Percentiles rank a stretch among this genome's conserved stretches.
These are phyloP conservation scores for Trypanosoma vivax DNA, from an alignment of 208 protist species.

Conservation along the genomic window DNA sequence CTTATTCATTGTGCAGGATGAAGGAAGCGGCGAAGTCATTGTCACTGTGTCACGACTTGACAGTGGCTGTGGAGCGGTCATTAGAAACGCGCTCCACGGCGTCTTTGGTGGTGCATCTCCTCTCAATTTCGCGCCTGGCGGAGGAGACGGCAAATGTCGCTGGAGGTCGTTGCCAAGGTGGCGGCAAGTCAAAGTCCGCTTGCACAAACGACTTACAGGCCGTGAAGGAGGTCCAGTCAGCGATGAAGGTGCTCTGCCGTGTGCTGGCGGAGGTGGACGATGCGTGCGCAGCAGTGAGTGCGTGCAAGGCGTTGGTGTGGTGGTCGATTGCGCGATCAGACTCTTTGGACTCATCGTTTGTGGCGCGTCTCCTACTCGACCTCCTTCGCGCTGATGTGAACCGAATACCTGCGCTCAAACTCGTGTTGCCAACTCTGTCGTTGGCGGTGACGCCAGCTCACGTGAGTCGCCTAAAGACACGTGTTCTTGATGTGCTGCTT, in stretches of 20 bases:
- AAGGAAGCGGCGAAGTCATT: too few relatives aligned
- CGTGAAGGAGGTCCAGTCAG: not conserved
- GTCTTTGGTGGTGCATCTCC: conserved; percentile 29
- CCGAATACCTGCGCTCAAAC: not conserved
- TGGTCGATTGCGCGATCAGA: conserved; percentile 72
- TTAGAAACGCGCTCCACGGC: conserved; percentile 30
- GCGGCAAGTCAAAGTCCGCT: not conserved
- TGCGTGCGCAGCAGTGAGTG: conserved; percentile 30
- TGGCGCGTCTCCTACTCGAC: conserved; percentile 17
- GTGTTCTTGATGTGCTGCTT: conserved; percentile 75
- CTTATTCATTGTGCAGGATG: too few relatives aligned
- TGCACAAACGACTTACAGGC: not conserved
- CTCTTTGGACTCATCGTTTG: conserved; percentile 33
- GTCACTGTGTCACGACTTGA: too few relatives aligned
- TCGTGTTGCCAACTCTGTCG: not conserved
- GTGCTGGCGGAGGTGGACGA: conserved; percentile 42
- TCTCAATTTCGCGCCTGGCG: conserved; percentile 28
- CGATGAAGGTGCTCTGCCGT: conserved; percentile 26
- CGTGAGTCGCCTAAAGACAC: conserved; percentile 31
- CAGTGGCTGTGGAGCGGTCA: conserved; percentile 9
- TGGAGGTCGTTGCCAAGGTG: not conserved
- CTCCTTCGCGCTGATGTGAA: conserved; percentile 1
- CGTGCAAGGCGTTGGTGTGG: conserved; percentile 48
- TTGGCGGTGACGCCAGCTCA: conserved; percentile 6
- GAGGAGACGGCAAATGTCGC: conserved; percentile 25